phyloP scores from a whole-genome alignment of 306 rosid species.

The Acacia melanoxylon region DNA sequence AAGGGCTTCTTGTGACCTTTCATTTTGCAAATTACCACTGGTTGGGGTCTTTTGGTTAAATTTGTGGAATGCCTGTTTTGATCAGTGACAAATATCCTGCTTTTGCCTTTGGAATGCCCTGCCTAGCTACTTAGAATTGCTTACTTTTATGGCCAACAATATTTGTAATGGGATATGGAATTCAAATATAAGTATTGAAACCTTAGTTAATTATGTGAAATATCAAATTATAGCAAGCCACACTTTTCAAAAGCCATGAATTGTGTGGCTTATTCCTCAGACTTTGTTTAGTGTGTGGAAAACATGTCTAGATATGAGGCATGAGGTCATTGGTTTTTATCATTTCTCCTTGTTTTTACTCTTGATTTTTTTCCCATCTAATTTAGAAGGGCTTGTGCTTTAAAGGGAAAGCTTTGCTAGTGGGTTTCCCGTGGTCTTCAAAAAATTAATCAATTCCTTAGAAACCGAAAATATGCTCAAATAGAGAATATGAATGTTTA shows the following conservation, averaged over 20 bases:
- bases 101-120: background rate
- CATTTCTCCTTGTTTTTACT: background rate
- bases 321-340: no score
- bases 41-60: background rate
- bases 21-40: background rate
- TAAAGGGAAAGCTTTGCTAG: background rate
- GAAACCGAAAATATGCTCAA: background rate
- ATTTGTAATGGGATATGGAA: background rate
- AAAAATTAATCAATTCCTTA: background rate
- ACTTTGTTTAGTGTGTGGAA: background rate
- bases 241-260: no score
- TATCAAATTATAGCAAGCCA: background rate
- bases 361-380: background rate
- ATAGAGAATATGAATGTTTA: background rate
- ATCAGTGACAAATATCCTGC: background rate
- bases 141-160: background rate
- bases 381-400: background rate
- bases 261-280: no score
- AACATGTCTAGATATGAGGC: background rate
- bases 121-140: background rate
- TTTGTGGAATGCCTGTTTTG: background rate
- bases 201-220: background rate
- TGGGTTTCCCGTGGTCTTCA: background rate
- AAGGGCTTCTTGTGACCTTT: background rate
- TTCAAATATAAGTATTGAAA: background rate